These are phyloP conservation scores for Pulchroboletus neoregius DNA, from an alignment of 1,284 basidiomycete genomes.

Conservation along the genomic window DNA sequence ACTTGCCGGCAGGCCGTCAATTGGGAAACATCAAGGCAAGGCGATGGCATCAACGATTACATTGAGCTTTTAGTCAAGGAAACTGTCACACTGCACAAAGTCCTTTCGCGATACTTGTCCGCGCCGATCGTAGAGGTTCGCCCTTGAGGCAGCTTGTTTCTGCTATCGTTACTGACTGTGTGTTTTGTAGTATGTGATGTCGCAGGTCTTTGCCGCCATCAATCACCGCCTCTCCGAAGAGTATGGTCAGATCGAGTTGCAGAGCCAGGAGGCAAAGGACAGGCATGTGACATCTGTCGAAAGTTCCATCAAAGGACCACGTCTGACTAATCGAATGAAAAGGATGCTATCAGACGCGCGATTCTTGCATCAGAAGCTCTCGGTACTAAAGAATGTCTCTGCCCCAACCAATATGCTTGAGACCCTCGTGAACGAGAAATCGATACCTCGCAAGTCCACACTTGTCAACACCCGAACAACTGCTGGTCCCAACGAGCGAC, in stretches of 20 bases:
- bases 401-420: slow-evolving; percentile 74
- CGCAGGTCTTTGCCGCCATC: slow-evolving; percentile 88
- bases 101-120: slow-evolving; percentile 87
- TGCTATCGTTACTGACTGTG: slow-evolving; percentile 5
- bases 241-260: slow-evolving; percentile 76
- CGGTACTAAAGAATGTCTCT: slow-evolving; percentile 64
- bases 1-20: slow-evolving; percentile 55
- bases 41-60: slow-evolving; percentile 69
- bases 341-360: slow-evolving; percentile 78
- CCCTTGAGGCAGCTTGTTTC: not conserved
- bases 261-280: slow-evolving; percentile 76
- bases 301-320: slow-evolving; percentile 1
- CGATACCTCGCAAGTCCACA: slow-evolving; percentile 37
- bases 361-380: slow-evolving; percentile 70
- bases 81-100: slow-evolving; percentile 94
- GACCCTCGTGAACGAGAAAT: slow-evolving; percentile 76
- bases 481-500: slow-evolving; percentile 32
- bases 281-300: slow-evolving; percentile 47
- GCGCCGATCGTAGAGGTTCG: slow-evolving; percentile 73
- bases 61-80: slow-evolving; percentile 93
- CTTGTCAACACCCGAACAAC: slow-evolving; percentile 25
- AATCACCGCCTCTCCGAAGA: slow-evolving; percentile 85
- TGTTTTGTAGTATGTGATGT: slow-evolving; percentile 73
- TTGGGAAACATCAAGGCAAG: slow-evolving; percentile 64
- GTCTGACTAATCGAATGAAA: slow-evolving; percentile 16